phyloP scores from a whole-genome alignment of 2,329 filamentous ascomycete genomes.

The Aschersonia sp. region DNA sequence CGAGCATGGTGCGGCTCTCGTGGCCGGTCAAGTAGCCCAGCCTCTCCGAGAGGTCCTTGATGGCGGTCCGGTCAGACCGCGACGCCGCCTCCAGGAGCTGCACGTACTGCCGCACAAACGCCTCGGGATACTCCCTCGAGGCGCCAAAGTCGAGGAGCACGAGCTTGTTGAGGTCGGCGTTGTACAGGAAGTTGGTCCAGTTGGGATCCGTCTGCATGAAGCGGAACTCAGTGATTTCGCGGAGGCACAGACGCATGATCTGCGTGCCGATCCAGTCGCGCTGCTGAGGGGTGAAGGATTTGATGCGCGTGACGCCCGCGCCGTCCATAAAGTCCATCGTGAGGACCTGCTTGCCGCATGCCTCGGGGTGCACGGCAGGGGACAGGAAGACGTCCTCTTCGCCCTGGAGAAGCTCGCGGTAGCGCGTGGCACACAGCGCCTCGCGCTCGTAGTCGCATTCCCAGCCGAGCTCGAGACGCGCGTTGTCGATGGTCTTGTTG shows the following conservation, averaged over 20 bases:
- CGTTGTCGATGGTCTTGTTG: constrained; percentile 94
- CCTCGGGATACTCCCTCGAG: constrained; percentile 65
- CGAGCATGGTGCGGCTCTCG: constrained; percentile 73
- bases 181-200: constrained; percentile 98
- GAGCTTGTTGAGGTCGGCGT: constrained; percentile 53
- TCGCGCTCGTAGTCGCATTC: constrained; percentile 93
- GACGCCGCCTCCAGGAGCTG: constrained; percentile 68
- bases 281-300: constrained; percentile 63
- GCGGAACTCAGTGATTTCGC: constrained; percentile 84
- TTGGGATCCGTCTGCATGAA: constrained; percentile 99
- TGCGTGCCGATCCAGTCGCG: constrained; percentile 94
- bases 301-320: constrained; percentile 67
- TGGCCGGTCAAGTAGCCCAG: constrained; percentile 87
- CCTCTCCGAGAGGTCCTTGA: constrained; percentile 54
- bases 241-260: constrained; percentile 77
- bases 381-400: constrained; percentile 65
- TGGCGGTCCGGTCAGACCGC: constrained; percentile 45
- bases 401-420: constrained; percentile 51
- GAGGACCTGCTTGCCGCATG: constrained; percentile 72
- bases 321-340: constrained; percentile 91
- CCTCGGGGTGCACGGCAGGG: constrained; percentile 62
- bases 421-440: constrained; percentile 64
- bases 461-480: constrained; percentile 82
- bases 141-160: constrained; percentile 95
- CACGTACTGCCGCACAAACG: constrained; percentile 71